A percentile compares a stretch with the other conserved stretches of the same genome.
These are phyloP conservation scores for Herpetospermum pedunculosum DNA, from an alignment of 306 rosid species.

Conservation along the genomic window DNA sequence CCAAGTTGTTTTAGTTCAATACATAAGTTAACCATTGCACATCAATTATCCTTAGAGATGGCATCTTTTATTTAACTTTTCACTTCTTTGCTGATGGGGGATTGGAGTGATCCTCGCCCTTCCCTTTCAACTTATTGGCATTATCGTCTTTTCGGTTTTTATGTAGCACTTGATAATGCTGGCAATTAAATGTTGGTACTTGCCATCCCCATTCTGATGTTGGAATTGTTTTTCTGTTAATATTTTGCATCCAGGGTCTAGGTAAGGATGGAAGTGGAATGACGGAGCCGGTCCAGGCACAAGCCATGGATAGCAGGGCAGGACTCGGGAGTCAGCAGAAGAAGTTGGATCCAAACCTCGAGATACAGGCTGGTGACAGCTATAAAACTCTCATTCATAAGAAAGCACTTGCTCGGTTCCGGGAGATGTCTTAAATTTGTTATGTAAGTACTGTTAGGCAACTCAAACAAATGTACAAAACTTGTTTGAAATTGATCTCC, in stretches of 20 bases:
- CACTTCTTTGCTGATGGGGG: not conserved
- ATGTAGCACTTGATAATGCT: not conserved
- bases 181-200: not conserved
- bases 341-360: conserved; percentile 72
- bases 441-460: not conserved
- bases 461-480: not conserved
- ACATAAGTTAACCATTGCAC: not conserved
- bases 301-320: conserved; percentile 64
- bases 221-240: not conserved
- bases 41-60: not conserved
- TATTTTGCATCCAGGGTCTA: conserved; percentile 52
- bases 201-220: not conserved
- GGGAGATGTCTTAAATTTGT: conserved; percentile 52
- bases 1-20: not conserved
- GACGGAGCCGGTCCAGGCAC: conserved; percentile 92
- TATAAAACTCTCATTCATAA: conserved; percentile 84
- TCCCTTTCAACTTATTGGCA: not conserved
- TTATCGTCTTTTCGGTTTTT: not conserved
- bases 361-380: conserved; percentile 88
- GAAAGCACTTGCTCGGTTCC: conserved; percentile 91
- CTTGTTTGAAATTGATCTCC: not conserved
- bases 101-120: not conserved
- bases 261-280: conserved; percentile 97
- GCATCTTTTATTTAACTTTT: not conserved
- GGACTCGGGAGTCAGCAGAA: conserved; percentile 96